Evolutionary conservation across 345 rosid genomes (phyloP), one percentile per base, ranked within the genome.

Genomic region (Hevea brasiliensis): DNA sequence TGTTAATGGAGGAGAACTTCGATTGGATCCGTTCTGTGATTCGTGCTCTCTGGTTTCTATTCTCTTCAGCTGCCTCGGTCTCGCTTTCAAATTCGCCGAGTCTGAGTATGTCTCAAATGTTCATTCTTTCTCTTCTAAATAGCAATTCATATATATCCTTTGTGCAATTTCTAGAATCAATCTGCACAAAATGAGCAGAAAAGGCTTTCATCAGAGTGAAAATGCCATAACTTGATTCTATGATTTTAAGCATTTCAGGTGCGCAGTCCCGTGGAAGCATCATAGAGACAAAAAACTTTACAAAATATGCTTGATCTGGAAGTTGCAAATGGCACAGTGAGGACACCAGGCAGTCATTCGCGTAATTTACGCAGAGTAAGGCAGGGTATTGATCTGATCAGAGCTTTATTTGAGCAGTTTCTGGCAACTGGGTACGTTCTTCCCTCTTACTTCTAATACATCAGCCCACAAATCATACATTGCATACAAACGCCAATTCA

Each of bases 81-180:
- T 94, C 62, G 96, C 98, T 58, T 94, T 91, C 83, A 92, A 88
- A 82, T 91, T 94, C 65, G 97, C 97, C 11, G 94, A 91, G 82
- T 70, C 88, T 76, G 98, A 91, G 80, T 91, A 87, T 78, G 79
- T 87, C 59, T 67, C 89, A 72, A 94, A 94, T 89, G 97, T 94
- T 65, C 55, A 57, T 68, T 51, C 50, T 35, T n/a, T 10, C 15
- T 64, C 20, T 12, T 45, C 10, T 15, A 18, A 15, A n/a, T 26
- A 12, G 13, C 11, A 18, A 17, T 18, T 6, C 17, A n/a, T n/a
- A n/a, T n/a, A n/a, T n/a, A n/a, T n/a, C n/a, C n/a, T n/a, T 24
- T 37, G 9, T 65, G 26, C 11, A 13, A n/a, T 45, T 29, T 64
- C 20, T 24, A 32, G 2, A 32, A 32, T 32, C 4, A 32, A 4